phyloP scores from a whole-genome alignment of 371 early-diverging fungal genomes.

The Rhizopus sp. region DNA sequence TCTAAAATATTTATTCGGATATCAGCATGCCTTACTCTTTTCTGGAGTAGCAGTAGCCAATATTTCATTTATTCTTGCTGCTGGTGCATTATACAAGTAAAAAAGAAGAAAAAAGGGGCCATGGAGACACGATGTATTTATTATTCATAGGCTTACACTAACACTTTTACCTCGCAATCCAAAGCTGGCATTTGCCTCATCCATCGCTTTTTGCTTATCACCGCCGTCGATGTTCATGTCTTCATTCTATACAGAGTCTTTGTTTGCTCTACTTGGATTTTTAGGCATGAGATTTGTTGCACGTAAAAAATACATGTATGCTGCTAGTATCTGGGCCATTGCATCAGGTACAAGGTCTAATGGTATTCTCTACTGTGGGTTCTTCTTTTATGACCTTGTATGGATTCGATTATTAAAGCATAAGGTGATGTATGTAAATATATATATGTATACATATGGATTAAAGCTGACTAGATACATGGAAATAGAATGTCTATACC shows the following conservation, averaged over 20 bases:
- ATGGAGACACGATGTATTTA: not conserved
- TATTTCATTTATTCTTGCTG: slow-evolving; percentile 74
- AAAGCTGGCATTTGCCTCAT: slow-evolving; percentile 62
- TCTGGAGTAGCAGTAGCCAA: slow-evolving; percentile 77
- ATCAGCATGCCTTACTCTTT: slow-evolving; percentile 51
- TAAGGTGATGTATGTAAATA: slow-evolving; percentile 7
- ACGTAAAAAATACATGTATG: slow-evolving; percentile 36
- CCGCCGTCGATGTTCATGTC: slow-evolving; percentile 90
- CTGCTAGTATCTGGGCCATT: slow-evolving; percentile 58
- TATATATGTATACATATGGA: not conserved
- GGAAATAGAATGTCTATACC: slow-evolving; percentile 14
- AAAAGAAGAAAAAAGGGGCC: not conserved
- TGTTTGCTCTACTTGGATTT: slow-evolving; percentile 83
- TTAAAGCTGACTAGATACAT: not conserved
- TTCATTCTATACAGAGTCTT: slow-evolving; percentile 84
- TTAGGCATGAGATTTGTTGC: slow-evolving; percentile 68
- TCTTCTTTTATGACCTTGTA: slow-evolving; percentile 69
- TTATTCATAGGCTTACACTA: slow-evolving; percentile 42
- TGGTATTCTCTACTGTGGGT: slow-evolving; percentile 80
- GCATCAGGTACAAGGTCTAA: slow-evolving; percentile 78
- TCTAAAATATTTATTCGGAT: slow-evolving; percentile 43
- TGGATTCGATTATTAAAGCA: slow-evolving; percentile 12
- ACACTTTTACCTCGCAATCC: slow-evolving; percentile 51
- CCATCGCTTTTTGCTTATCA: slow-evolving; percentile 73
- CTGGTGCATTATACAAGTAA: slow-evolving; percentile 73